These are phyloP conservation scores for Gyrodon lividus DNA, from an alignment of 768 basidiomycete genomes.

Conservation along the genomic window DNA sequence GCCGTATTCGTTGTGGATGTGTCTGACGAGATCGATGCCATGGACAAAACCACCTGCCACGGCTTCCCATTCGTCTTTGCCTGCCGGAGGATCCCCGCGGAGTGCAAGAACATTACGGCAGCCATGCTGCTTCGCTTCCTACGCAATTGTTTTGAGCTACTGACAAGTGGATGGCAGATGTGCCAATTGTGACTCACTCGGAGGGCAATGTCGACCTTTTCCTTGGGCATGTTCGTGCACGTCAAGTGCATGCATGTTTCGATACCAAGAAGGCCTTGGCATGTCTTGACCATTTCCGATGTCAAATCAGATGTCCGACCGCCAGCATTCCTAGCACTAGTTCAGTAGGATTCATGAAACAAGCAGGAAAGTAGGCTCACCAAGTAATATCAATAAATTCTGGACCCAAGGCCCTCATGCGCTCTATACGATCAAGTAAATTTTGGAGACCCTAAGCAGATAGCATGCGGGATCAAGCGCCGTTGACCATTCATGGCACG, in stretches of 20 bases:
- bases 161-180: constrained; percentile 1
- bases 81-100: constrained; percentile 88
- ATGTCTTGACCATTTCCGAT: constrained; percentile 90
- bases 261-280: constrained; percentile 88
- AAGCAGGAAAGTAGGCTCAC: constrained; percentile 36
- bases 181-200: constrained; percentile 51
- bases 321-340: constrained; percentile 80
- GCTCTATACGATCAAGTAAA: constrained; percentile 95
- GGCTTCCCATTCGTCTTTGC: constrained; percentile 89
- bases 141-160: constrained; percentile 7
- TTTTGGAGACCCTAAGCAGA: constrained; percentile 64
- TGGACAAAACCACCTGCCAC: constrained; percentile 88
- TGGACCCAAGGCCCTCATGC: constrained; percentile 92
- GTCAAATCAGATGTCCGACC: constrained; percentile 94
- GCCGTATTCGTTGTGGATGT: constrained; percentile 78
- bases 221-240: constrained; percentile 97
- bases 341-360: constrained; percentile 2
- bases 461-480: background rate
- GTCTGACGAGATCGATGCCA: constrained; percentile 87
- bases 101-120: constrained; percentile 93
- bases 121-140: constrained; percentile 89
- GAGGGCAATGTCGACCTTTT: constrained; percentile 91
- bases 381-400: constrained; percentile 99
- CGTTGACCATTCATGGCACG: background rate
- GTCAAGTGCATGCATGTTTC: constrained; percentile 99